Conservation (phyloP, 108 stramenopile genomes). For the Pinguiococcus pyrenoidosus region DNA sequence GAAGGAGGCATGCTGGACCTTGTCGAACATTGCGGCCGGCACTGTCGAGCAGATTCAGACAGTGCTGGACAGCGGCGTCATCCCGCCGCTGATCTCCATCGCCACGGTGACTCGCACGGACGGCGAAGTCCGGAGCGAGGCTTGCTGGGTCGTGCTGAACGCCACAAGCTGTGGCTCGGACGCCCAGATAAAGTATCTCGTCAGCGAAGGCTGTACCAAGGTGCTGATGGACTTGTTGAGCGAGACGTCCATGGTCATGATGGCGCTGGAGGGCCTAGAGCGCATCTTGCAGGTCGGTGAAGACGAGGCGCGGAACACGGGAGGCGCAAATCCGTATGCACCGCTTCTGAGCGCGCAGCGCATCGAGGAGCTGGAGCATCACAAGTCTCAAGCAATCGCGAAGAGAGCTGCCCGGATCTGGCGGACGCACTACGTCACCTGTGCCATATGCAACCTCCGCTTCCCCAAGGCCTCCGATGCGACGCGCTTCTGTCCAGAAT, state of each 20-base stretch:
- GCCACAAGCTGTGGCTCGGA: constrained; percentile 90
- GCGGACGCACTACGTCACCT: constrained; percentile 83
- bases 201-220: constrained; percentile 73
- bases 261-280: constrained; percentile 90
- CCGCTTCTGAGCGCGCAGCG: constrained; percentile 23
- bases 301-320: constrained; percentile 7
- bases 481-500: constrained; percentile 19
- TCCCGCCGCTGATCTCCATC: constrained; percentile 67
- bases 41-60: constrained; percentile 87
- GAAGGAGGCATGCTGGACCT: constrained; percentile 94
- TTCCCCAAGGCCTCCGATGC: constrained; percentile 63
- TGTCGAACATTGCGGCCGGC: constrained; percentile 92
- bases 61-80: constrained; percentile 65
- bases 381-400: constrained; percentile 60
- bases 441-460: constrained; percentile 73
- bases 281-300: constrained; percentile 78
- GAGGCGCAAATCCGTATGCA: constrained; percentile 20
- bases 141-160: constrained; percentile 95
- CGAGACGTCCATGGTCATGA: constrained; percentile 80
- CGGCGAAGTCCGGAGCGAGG: constrained; percentile 75
- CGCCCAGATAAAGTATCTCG: constrained; percentile 72
- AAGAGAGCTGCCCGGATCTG: constrained; percentile 81
- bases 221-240: constrained; percentile 64
- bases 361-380: constrained; percentile 59
- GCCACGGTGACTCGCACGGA: constrained; percentile 62